Base-by-base conservation (phyloP, 495 filamentous ascomycete species). In the Achaetomiella virescens region DNA sequence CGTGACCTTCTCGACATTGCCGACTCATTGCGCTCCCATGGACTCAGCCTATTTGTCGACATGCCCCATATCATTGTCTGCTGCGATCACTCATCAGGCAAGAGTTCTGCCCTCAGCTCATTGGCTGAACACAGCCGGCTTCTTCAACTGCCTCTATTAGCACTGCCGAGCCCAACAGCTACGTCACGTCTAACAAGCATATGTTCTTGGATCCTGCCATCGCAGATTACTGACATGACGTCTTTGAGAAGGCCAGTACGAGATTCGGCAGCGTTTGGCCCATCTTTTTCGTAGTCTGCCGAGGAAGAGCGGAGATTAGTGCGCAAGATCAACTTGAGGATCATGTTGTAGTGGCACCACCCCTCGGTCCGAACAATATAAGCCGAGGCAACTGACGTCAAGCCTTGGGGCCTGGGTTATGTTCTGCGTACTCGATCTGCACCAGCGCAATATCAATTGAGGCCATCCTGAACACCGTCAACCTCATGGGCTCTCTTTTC, bases 91-190 rank as follows among this genome's bases (percentile, higher is more conserved):
- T 84, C 79, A 2, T 75, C 75, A 20, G 83, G 83, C 6, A 86
- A 86, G 59, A 84, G 81, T 63, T 87, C 85, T 1, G 84, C 87
- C 3, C 75, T 88, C 1, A n/a, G n/a, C n/a, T n/a, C n/a, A n/a
- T n/a, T n/a, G n/a, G n/a, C n/a, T n/a, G n/a, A n/a, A n/a, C n/a
- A n/a, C n/a, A n/a, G n/a, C n/a, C n/a, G n/a, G n/a, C n/a, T n/a
- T n/a, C n/a, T n/a, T n/a, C n/a, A n/a, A n/a, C n/a, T n/a, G n/a
- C n/a, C n/a, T n/a, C n/a, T n/a, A n/a, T n/a, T n/a, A 57, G 49
- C 33, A 25, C 59, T 5, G 37, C 36, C 7, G 54, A 64, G 15
- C 27, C 27, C 46, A 59, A 60, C 21, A 64, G 66, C 36, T 71
- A 73, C 42, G 71, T 68, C 11, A 72, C 71, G 12, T 55, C 61